Evolutionary conservation across 2,329 filamentous ascomycete genomes (phyloP).

Genomic region (Cladorrhinum sp.): DNA sequence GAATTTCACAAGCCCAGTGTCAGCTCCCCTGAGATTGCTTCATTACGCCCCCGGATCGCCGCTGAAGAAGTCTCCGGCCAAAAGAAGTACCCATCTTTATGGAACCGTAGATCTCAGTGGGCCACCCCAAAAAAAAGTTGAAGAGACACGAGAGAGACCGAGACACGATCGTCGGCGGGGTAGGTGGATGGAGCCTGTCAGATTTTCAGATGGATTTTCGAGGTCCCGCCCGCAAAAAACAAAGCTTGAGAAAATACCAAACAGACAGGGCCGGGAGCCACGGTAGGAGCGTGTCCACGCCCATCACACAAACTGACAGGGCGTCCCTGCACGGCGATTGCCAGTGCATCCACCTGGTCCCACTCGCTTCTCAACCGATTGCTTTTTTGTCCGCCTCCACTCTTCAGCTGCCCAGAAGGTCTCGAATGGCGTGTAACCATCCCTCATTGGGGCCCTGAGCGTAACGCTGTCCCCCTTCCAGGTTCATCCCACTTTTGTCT

Average conservation of each 20-base stretch:
- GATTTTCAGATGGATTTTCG: neutral
- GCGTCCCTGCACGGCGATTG: neutral
- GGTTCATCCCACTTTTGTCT: slow-evolving; percentile 7
- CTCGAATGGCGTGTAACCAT: slow-evolving; percentile 1
- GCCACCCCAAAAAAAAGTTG: neutral
- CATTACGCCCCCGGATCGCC: neutral
- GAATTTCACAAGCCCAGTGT: neutral
- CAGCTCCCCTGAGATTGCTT: neutral
- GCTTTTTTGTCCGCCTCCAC: neutral
- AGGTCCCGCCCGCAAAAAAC: neutral
- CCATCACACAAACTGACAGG: neutral
- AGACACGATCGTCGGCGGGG: slow-evolving; percentile 7
- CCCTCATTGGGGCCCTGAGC: slow-evolving; percentile 1
- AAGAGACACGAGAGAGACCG: neutral
- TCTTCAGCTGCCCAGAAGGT: slow-evolving; percentile 6
- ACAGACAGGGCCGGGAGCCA: neutral
- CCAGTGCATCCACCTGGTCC: neutral
- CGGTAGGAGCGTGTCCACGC: neutral
- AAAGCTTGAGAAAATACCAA: neutral
- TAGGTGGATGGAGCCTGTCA: neutral
- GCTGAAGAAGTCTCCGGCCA: neutral
- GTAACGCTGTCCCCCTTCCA: slow-evolving; percentile 3
- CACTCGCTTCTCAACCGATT: neutral
- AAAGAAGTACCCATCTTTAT: neutral
- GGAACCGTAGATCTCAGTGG: slow-evolving; percentile 1